These are phyloP conservation scores for Candida wancherniae DNA, from an alignment of 805 yeast genomes.

Conservation along the genomic window DNA sequence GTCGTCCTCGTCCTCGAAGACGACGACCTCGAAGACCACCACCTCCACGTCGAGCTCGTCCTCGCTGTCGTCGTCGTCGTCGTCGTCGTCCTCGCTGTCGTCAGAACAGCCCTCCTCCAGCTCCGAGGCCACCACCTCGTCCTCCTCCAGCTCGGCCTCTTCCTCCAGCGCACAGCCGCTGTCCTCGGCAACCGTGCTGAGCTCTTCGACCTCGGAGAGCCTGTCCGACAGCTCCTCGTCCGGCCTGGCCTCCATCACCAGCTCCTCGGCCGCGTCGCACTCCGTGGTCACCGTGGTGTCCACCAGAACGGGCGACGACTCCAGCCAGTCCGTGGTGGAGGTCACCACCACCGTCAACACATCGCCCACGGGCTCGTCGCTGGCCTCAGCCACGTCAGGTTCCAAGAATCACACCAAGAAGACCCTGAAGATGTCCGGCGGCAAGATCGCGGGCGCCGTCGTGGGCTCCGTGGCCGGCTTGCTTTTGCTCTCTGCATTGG, in stretches of 20 bases:
- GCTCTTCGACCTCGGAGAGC: background rate
- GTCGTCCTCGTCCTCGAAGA: conserved; percentile 12
- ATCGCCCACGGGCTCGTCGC: conserved; percentile 4
- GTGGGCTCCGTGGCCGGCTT: conserved; percentile 40
- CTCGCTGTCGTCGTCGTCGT: conserved; percentile 6
- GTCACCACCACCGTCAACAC: conserved; percentile 19
- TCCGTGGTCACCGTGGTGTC: conserved; percentile 11
- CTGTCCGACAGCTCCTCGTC: background rate
- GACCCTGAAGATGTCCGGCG: conserved; percentile 25
- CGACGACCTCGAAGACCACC: conserved; percentile 13
- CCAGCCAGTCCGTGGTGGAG: conserved; percentile 16
- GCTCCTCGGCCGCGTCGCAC: conserved; percentile 1
- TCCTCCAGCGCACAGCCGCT: conserved; percentile 1
- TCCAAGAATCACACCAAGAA: conserved; percentile 3
- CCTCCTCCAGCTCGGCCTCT: conserved; percentile 7
- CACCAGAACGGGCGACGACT: conserved; percentile 15
- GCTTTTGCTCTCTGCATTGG: conserved; percentile 22
- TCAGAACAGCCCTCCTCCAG: conserved; percentile 8
- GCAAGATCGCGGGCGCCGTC: conserved; percentile 40
- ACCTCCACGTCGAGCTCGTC: conserved; percentile 10
- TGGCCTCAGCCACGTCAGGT: conserved; percentile 2
- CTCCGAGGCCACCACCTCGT: conserved; percentile 11
- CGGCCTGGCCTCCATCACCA: conserved; percentile 1
- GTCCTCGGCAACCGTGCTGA: no score
- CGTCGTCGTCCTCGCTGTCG: conserved; percentile 5